These are phyloP conservation scores for Phylloporus gajari DNA, from an alignment of 1,284 basidiomycete species.

Conservation along the genomic window DNA sequence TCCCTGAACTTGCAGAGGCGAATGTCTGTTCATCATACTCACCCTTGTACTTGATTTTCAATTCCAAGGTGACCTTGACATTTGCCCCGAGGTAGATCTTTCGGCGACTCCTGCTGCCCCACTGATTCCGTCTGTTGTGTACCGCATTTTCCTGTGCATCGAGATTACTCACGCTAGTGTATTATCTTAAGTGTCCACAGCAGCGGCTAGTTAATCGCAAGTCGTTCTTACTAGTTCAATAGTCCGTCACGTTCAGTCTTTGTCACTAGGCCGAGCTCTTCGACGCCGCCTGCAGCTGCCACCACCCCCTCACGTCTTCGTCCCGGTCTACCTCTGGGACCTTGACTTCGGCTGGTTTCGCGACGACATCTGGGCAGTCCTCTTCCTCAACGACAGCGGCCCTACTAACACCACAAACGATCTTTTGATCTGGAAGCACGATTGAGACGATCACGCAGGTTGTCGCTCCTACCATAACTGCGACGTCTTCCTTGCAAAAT, in stretches of 20 bases:
- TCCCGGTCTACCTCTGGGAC: constrained; percentile 20
- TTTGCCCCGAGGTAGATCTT: constrained; percentile 7
- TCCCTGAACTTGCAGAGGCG: too few relatives aligned
- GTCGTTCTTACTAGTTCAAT: neutral
- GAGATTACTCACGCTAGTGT: neutral
- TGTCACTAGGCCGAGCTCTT: neutral
- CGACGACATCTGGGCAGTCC: constrained; percentile 15
- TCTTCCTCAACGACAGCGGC: constrained; percentile 1
- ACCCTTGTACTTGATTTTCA: too few relatives aligned
- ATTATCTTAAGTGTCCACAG: neutral
- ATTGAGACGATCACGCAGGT: constrained; percentile 21
- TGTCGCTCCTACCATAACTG: constrained; percentile 5
- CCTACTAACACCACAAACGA: constrained; percentile 9
- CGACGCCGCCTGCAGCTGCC: constrained; percentile 1
- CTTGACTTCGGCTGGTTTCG: constrained; percentile 16
- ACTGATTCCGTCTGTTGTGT: constrained; percentile 21
- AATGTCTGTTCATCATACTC: too few relatives aligned
- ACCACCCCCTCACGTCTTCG: too few relatives aligned
- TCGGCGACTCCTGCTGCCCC: constrained; percentile 17
- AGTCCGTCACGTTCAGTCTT: neutral
- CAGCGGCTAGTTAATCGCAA: constrained; percentile 14
- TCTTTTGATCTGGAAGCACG: constrained; percentile 20
- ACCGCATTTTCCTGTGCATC: neutral
- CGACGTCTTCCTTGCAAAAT: constrained; percentile 5
- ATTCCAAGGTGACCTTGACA: constrained; percentile 15